Percentiles rank a stretch among this genome's conserved stretches.
Evolutionary conservation across 352 stramenopile species (phyloP).

Genomic region (Globisporangium yorkense): DNA sequence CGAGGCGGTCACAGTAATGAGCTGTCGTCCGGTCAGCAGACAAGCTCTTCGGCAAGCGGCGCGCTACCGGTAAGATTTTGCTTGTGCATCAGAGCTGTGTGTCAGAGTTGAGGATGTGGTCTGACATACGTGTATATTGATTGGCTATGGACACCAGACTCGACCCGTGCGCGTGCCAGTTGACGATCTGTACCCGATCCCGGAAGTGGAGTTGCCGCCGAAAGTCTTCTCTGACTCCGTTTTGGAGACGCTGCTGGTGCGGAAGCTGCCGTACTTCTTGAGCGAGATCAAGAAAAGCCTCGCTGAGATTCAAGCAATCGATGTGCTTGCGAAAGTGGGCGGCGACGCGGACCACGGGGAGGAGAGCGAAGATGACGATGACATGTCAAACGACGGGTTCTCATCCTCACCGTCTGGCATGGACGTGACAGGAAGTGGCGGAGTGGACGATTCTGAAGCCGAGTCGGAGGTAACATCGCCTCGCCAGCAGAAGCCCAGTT

Average conservation of each 20-base stretch:
- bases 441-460: slow-evolving; percentile 51
- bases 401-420: slow-evolving; percentile 59
- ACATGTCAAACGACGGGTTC: slow-evolving; percentile 85
- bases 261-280: slow-evolving; percentile 74
- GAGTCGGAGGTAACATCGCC: slow-evolving; percentile 40
- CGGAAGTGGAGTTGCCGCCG: slow-evolving; percentile 67
- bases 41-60: slow-evolving; percentile 19
- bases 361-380: slow-evolving; percentile 74
- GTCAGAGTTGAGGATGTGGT: not conserved
- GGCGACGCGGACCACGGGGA: slow-evolving; percentile 29
- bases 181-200: slow-evolving; percentile 72
- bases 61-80: slow-evolving; percentile 37
- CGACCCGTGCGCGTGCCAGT: slow-evolving; percentile 77
- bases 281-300: slow-evolving; percentile 74
- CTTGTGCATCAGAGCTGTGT: not conserved
- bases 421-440: slow-evolving; percentile 33
- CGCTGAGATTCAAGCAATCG: slow-evolving; percentile 39
- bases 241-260: slow-evolving; percentile 55
- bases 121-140: not conserved
- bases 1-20: slow-evolving; percentile 38
- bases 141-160: slow-evolving; percentile 24
- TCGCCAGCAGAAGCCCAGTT: slow-evolving; percentile 16
- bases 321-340: slow-evolving; percentile 30
- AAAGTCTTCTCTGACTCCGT: slow-evolving; percentile 67
- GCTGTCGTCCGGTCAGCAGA: slow-evolving; percentile 19